Conservation (phyloP, 306 rosid genomes). For the Cucurbita argyrosperma region DNA sequence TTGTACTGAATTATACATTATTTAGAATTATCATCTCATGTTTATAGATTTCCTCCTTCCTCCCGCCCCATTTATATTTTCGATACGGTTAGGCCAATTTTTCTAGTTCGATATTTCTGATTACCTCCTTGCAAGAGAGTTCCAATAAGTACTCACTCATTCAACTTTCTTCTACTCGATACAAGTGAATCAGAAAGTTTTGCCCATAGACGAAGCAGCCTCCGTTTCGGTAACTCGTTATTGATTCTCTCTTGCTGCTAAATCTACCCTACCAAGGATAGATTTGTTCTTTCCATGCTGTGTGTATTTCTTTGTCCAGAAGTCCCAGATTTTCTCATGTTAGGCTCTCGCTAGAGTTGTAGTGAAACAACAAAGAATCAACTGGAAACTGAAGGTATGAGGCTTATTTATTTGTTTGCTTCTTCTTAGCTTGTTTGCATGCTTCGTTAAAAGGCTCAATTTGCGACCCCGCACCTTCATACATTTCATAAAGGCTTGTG, state of each 20-base stretch:
- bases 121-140: neutral
- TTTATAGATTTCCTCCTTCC: neutral
- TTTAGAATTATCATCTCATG: neutral
- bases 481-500: neutral
- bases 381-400: neutral
- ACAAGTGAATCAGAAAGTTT: neutral
- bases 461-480: neutral
- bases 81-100: neutral
- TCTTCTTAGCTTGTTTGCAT: neutral
- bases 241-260: neutral
- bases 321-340: neutral
- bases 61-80: neutral
- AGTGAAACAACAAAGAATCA: neutral
- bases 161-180: neutral
- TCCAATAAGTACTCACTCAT: neutral
- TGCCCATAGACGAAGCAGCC: neutral
- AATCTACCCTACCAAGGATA: neutral
- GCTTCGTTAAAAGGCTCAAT: neutral
- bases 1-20: constrained; percentile 10
- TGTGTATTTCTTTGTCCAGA: neutral
- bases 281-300: neutral
- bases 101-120: neutral
- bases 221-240: neutral
- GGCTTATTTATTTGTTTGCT: neutral
- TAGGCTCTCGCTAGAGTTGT: neutral